These are phyloP conservation scores for Aspergillus leporis DNA, from an alignment of 495 filamentous ascomycete species.

Conservation along the genomic window DNA sequence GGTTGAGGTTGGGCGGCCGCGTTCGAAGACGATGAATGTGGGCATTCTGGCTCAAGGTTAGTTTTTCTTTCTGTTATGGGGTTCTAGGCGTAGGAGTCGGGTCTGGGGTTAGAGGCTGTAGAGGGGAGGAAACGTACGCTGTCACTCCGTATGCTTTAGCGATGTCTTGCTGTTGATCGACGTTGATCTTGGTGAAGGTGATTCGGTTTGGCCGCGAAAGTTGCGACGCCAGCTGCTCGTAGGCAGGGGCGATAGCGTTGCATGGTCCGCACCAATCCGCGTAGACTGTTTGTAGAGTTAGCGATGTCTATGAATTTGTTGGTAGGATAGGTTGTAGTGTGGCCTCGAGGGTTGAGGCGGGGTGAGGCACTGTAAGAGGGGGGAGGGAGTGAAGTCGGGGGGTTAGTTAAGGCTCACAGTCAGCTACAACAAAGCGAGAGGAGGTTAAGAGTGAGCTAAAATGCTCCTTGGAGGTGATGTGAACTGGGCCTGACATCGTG, in stretches of 20 bases:
- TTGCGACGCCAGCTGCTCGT: conserved; percentile 71
- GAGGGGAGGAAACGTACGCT: conserved; percentile 50
- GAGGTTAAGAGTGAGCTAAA: conserved; percentile 66
- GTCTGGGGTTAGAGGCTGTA: conserved; percentile 5
- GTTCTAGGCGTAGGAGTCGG: too few relatives aligned
- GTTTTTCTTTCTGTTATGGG: too few relatives aligned
- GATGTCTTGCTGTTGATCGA: conserved; percentile 72
- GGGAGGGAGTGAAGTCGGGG: conserved; percentile 15
- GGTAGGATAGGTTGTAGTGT: conserved; percentile 7
- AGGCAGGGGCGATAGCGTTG: conserved; percentile 80
- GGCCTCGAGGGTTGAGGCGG: conserved; percentile 10
- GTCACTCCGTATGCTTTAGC: conserved; percentile 69
- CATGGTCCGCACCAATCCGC: conserved; percentile 86
- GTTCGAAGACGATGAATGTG: conserved; percentile 89
- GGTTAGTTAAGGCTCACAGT: conserved; percentile 69
- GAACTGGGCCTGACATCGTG: conserved; percentile 63
- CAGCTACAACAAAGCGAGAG: conserved; percentile 74
- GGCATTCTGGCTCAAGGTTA: conserved; percentile 52
- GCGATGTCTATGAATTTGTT: conserved; percentile 8
- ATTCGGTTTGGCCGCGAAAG: conserved; percentile 72
- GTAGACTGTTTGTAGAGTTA: conserved; percentile 61
- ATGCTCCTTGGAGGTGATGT: conserved; percentile 70
- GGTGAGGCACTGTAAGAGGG: conserved; percentile 12
- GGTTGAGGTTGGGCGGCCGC: conserved; percentile 63
- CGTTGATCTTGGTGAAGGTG: conserved; percentile 85